Percentiles rank a stretch among this genome's conserved stretches.
Conservation (phyloP, 2,329 filamentous ascomycete genomes). For the Fusarium udum region DNA sequence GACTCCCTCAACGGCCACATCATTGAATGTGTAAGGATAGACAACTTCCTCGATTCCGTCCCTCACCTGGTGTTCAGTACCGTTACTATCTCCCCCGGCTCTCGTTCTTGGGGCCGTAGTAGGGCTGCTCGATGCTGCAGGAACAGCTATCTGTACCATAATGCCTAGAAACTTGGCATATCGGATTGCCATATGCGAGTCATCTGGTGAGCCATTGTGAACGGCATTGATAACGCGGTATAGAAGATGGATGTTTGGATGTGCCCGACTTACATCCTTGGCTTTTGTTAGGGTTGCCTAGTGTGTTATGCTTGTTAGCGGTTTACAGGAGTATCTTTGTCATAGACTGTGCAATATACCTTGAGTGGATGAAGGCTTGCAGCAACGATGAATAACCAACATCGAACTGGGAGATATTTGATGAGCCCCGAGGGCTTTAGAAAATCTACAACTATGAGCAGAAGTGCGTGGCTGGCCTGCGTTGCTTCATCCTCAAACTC, state of each 20-base stretch:
- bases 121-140: background rate
- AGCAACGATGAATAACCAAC: background rate
- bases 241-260: background rate
- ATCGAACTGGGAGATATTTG: background rate
- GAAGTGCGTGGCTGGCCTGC: background rate
- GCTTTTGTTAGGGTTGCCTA: background rate
- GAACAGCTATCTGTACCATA: background rate
- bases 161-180: background rate
- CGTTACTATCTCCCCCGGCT: accelerated
- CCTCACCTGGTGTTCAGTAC: background rate
- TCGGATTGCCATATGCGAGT: background rate
- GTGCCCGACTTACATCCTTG: background rate
- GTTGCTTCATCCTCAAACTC: background rate
- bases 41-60: background rate
- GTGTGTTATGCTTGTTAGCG: background rate
- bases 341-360: background rate
- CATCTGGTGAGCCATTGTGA: background rate
- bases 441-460: background rate
- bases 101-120: background rate
- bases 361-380: background rate
- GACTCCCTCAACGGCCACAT: background rate
- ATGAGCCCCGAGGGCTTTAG: background rate
- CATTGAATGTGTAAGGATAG: background rate
- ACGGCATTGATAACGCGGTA: background rate
- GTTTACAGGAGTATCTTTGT: accelerated